Evolutionary conservation across 495 filamentous ascomycete genomes (phyloP).

Genomic region (Lophium mytilinum): DNA sequence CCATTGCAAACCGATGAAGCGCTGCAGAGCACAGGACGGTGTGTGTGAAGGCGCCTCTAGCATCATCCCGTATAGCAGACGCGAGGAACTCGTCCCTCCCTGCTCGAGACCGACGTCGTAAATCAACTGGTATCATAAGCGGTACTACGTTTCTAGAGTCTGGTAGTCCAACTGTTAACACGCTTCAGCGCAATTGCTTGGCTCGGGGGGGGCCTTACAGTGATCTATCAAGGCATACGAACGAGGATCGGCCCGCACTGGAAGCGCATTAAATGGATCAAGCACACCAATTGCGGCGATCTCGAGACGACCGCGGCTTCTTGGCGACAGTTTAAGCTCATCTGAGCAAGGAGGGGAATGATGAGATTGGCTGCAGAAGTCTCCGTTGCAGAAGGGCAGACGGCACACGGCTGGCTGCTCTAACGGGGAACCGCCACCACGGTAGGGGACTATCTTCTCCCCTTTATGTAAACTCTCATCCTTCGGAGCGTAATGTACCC

Average conservation of each 20-base stretch:
- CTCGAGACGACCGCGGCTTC: conserved; percentile 2
- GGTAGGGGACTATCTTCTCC: background rate
- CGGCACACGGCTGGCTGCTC: conserved; percentile 1
- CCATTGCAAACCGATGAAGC: conserved; percentile 20
- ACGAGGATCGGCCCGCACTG: conserved; percentile 12
- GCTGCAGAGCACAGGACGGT: conserved; percentile 18
- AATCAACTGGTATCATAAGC: conserved; percentile 22
- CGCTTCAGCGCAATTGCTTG: background rate
- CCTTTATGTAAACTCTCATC: background rate
- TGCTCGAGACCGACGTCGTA: conserved; percentile 14
- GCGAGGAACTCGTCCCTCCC: conserved; percentile 19
- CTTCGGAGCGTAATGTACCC: background rate
- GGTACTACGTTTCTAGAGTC: conserved; percentile 8
- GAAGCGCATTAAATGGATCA: conserved; percentile 14
- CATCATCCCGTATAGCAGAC: conserved; percentile 7
- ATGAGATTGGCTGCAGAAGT: conserved; percentile 3
- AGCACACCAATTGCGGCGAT: conserved; percentile 10
- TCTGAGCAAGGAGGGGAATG: background rate
- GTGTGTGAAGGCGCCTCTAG: conserved; percentile 23
- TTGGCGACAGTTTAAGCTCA: background rate
- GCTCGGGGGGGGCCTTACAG: conserved; percentile 15
- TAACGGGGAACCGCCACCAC: conserved; percentile 2
- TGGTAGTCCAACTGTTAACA: conserved; percentile 7
- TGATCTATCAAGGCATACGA: conserved; percentile 14
- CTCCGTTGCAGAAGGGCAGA: conserved; percentile 7